phyloP scores from a whole-genome alignment of 768 basidiomycete genomes.

The Serpula lacrymans region DNA sequence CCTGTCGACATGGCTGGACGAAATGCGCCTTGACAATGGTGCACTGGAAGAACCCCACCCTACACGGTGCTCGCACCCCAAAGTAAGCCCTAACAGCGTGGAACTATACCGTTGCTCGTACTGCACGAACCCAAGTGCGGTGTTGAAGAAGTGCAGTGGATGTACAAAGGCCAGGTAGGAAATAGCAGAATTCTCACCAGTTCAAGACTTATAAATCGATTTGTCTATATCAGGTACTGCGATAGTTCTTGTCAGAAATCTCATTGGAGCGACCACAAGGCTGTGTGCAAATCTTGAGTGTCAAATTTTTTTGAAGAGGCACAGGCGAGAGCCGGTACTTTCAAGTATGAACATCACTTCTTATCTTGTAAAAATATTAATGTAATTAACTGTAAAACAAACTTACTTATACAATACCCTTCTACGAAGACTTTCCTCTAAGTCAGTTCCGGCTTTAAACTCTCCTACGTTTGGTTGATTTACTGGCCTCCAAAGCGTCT shows the following conservation, averaged over 20 bases:
- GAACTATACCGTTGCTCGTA: slow-evolving; percentile 59
- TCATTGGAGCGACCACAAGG: slow-evolving; percentile 39
- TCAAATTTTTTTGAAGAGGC: background rate
- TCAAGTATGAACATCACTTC: too few species aligned
- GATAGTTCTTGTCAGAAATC: slow-evolving; percentile 37
- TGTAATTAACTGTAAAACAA: too few species aligned
- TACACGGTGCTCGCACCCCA: slow-evolving; percentile 36
- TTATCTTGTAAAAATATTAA: too few species aligned
- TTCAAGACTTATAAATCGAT: background rate
- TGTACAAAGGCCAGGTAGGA: slow-evolving; percentile 41
- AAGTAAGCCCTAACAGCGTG: slow-evolving; percentile 47
- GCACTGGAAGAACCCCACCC: slow-evolving; percentile 26
- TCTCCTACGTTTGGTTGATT: slow-evolving; percentile 56
- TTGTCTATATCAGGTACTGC: slow-evolving; percentile 37
- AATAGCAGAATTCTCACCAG: background rate
- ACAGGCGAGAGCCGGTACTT: background rate
- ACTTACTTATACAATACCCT: too few species aligned
- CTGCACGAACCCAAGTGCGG: slow-evolving; percentile 62
- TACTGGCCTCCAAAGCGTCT: slow-evolving; percentile 55
- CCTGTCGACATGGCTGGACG: slow-evolving; percentile 55
- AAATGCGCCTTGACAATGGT: slow-evolving; percentile 41
- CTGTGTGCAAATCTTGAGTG: slow-evolving; percentile 11
- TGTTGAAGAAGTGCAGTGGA: slow-evolving; percentile 48
- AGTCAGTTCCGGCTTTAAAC: too few species aligned
- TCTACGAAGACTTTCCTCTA: too few species aligned